These are phyloP conservation scores for Escallonia rubra DNA, from an alignment of 129 eudicot species.

Conservation along the genomic window DNA sequence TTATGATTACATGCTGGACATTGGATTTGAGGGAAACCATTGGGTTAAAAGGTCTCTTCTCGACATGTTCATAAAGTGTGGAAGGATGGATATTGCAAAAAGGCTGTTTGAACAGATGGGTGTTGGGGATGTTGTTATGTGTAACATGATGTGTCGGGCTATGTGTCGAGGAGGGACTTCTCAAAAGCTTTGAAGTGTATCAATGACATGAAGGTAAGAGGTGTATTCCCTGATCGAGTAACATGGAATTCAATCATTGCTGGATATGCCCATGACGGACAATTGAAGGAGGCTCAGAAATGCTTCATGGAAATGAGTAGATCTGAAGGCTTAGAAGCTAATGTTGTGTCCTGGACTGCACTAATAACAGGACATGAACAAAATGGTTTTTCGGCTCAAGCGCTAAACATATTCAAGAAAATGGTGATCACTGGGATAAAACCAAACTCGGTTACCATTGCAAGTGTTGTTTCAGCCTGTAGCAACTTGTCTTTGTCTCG, in stretches of 20 bases:
- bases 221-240: slow-evolving; percentile 32
- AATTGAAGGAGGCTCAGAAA: slow-evolving; percentile 33
- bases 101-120: slow-evolving; percentile 30
- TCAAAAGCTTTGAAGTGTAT: slow-evolving; percentile 33
- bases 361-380: slow-evolving; percentile 37
- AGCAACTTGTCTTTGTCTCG: slow-evolving; percentile 21
- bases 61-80: slow-evolving; percentile 51
- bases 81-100: slow-evolving; percentile 39
- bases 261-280: slow-evolving; percentile 39
- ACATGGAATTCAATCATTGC: slow-evolving; percentile 41
- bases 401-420: slow-evolving; percentile 31
- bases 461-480: slow-evolving; percentile 37
- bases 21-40: slow-evolving; percentile 44
- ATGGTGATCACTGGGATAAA: slow-evolving; percentile 27
- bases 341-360: slow-evolving; percentile 53
- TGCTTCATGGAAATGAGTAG: slow-evolving; percentile 24
- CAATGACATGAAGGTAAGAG: slow-evolving; percentile 28
- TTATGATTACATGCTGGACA: slow-evolving; percentile 42
- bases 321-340: slow-evolving; percentile 28
- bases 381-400: slow-evolving; percentile 23
- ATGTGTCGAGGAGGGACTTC: slow-evolving; percentile 31
- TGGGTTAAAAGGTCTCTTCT: slow-evolving; percentile 35
- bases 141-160: slow-evolving; percentile 49
- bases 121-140: slow-evolving; percentile 34
- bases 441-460: slow-evolving; percentile 41